Base-by-base conservation (phyloP, 176 grass and related monocot species). In the Microstegium vimineum region DNA sequence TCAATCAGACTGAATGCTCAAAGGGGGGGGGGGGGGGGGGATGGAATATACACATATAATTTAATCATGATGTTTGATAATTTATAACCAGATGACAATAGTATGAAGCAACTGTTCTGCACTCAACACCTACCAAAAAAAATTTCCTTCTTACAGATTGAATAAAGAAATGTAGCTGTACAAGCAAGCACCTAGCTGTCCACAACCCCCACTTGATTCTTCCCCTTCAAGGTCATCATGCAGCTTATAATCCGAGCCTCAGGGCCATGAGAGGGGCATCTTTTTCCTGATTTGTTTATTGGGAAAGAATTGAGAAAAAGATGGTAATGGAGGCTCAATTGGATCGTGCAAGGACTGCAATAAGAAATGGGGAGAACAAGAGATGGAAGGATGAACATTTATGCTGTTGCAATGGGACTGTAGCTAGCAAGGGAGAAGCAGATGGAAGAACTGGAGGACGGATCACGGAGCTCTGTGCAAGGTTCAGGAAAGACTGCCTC, bases 141-240 rank as follows among this genome's bases (percentile, higher is more conserved):
- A 65, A 43, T 20, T 49, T 95, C 78, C 82, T 92, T 93, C 91
- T 97, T 93, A 97, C 91, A 93, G 91, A 91, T 93, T 93, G 91
- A 97, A 97, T 97, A 75, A 93, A 97, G 86, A 97, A 93, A 92
- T 95, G 75, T 88, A 88, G 73, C 94, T 97, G 90, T 97, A 97
- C 94, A 97, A 83, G 81, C 85, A 90, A 92, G 90, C 90, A 91
- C 87, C 82, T 92, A 82, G 85, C 77, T 82, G 28, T 66, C 81
- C 85, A 83, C 60, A 84, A 66, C 57, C 87, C 87, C 80, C 42
- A 67, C 75, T 81, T 66, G 77, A 81, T 75, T 90, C 78, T 84
- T 81, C 74, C 45, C 77, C 81, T 62, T 79, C 51, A 61, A 75
- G 63, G 81, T 85, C 80, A 82, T 88, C 68, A 93, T 87, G 74